A percentile compares a stretch with the other conserved stretches of the same genome.
phyloP scores from a whole-genome alignment of 805 yeast genomes.

The Metschnikowia cubensis region DNA sequence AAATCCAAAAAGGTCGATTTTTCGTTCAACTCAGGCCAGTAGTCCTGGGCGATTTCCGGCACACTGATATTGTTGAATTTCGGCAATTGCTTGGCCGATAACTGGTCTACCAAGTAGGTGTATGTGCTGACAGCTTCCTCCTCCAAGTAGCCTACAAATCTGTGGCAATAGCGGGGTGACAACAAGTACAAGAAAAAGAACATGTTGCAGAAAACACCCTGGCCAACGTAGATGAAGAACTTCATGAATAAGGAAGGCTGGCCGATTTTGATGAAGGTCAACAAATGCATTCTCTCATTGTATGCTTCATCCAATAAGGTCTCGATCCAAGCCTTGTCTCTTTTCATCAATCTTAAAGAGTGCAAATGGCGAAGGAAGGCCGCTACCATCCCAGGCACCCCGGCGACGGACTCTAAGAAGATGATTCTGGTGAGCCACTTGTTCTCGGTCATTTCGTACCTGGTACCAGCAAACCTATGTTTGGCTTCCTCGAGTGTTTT shows the following conservation, averaged over 20 bases:
- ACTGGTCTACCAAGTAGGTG: constrained; percentile 52
- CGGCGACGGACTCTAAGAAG: constrained; percentile 69
- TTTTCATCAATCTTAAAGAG: constrained; percentile 53
- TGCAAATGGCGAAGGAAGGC: constrained; percentile 68
- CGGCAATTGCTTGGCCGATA: constrained; percentile 50
- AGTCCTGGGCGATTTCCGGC: constrained; percentile 58
- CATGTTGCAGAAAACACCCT: constrained; percentile 64
- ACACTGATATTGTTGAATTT: constrained; percentile 42
- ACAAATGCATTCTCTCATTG: constrained; percentile 72
- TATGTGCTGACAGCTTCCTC: constrained; percentile 75
- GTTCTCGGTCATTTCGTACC: constrained; percentile 53
- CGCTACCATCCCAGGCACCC: constrained; percentile 79
- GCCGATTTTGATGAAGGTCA: constrained; percentile 63
- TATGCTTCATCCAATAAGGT: constrained; percentile 72
- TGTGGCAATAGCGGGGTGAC: constrained; percentile 62
- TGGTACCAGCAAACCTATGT: constrained; percentile 32
- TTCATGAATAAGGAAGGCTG: constrained; percentile 59
- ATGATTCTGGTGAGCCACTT: constrained; percentile 63
- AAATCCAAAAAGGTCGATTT: constrained; percentile 56
- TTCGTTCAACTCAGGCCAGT: constrained; percentile 55
- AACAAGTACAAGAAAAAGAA: constrained; percentile 59
- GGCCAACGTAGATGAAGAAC: constrained; percentile 54
- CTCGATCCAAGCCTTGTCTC: constrained; percentile 75
- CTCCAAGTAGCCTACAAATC: constrained; percentile 75
- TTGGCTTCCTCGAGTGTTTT: constrained; percentile 25